Evolutionary conservation across 495 filamentous ascomycete genomes (phyloP), one percentile per base, ranked within the genome.

Genomic region (Podospora sp.): DNA sequence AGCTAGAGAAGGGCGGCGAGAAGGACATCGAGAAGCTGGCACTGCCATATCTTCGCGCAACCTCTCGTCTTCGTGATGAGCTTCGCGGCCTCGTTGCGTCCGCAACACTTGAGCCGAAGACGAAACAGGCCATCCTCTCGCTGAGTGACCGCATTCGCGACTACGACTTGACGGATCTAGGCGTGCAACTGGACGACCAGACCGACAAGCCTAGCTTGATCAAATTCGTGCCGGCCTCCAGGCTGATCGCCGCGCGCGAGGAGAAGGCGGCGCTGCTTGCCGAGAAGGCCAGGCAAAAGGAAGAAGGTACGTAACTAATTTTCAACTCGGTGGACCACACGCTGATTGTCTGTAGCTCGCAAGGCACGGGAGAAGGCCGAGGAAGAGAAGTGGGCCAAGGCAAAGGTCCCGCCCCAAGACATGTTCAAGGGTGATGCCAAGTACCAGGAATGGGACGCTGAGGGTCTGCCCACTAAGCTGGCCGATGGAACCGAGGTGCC

Each of bases 181-280:
- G 88, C 21, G 87, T 97, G 24, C 93, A 95, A 68, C 88, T 98
- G 11, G 94, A 97, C 72, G 94, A 98, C 72, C 88, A 92, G 18
- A 68, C 72, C 14, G 83, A 83, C 36, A 82, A 84, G 66, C 89
- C 90, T 0, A 92, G 94, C 18, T 81, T 97, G 1, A 86, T 97
- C 68, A 92, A 93, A 62, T 93, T 92, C n/a, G 84, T 96, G 14
- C 83, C 85, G 0, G 89, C 88, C 3, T 82, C 82, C 1, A 89
- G 90, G 60, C 83, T 97, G 35, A 80, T 90, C 36, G 89, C 90
- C n/a, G 87, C 88, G 1, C 85, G 89, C 0, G 86, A 88, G 60
- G 90, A 92, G 70, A 91, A 91, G 75, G 86, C 85, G 25, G 83
- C 82, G 51, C 69, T 83, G 53, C 78, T 82, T 7, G 80, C 79